phyloP scores from a whole-genome alignment of 1,284 basidiomycete species.

The Cystobasidium slooffiae region DNA sequence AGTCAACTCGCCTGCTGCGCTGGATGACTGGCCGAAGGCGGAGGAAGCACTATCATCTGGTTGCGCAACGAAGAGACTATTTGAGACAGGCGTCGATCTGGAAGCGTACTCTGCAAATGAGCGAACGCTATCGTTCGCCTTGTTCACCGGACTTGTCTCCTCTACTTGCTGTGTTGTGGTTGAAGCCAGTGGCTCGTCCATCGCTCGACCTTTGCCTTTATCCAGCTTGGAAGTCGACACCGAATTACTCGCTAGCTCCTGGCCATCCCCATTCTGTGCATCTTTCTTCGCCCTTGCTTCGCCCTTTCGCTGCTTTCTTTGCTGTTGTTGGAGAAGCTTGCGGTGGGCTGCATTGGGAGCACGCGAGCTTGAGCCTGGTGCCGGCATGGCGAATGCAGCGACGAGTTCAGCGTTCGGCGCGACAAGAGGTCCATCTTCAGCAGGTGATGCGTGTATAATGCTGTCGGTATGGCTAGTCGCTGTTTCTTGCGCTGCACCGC shows the following conservation, averaged over 20 bases:
- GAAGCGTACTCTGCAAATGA: conserved; percentile 31
- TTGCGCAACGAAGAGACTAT: conserved; percentile 29
- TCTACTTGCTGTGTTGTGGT: background rate
- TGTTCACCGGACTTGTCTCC: background rate
- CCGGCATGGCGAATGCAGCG: conserved; percentile 6
- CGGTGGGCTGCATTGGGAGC: conserved; percentile 31
- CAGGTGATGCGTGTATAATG: background rate
- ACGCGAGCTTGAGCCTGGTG: background rate
- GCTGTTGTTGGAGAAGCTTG: conserved; percentile 30
- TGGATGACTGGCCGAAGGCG: background rate
- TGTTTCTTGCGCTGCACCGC: background rate
- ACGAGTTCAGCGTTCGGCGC: conserved; percentile 12
- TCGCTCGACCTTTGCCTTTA: conserved; percentile 36
- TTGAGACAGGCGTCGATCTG: conserved; percentile 22
- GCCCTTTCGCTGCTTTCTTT: conserved; percentile 6
- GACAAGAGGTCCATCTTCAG: conserved; percentile 8
- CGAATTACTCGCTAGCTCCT: background rate
- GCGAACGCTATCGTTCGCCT: background rate
- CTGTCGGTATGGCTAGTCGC: background rate
- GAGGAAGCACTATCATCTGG: conserved; percentile 10
- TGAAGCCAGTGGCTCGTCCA: background rate
- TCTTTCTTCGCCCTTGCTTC: background rate
- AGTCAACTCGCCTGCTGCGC: conserved; percentile 8
- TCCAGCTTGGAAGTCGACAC: background rate
- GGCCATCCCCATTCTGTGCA: background rate